phyloP scores from a whole-genome alignment of 208 protist species.

The Crithidia acanthocephali region DNA sequence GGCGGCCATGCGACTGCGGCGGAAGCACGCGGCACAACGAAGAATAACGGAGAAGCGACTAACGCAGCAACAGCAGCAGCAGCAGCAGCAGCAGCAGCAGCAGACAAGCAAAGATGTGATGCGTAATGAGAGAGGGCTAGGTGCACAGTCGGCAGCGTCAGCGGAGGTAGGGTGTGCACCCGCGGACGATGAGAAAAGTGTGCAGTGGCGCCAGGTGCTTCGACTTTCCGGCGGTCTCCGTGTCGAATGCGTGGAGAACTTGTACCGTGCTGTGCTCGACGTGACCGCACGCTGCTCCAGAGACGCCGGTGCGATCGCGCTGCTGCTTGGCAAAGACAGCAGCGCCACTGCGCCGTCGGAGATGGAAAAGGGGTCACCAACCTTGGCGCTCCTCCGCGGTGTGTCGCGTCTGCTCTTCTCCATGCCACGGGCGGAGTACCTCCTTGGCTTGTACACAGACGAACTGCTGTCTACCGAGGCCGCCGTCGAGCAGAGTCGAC shows the following conservation, averaged over 20 bases:
- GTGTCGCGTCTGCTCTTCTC: constrained; percentile 43
- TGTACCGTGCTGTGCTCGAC: constrained; percentile 30
- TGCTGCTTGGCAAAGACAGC: too few species aligned
- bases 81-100: too few species aligned
- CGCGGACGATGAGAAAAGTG: not conserved
- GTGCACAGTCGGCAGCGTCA: not conserved
- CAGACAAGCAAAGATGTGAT: too few species aligned
- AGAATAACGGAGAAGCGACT: not conserved
- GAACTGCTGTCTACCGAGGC: not conserved
- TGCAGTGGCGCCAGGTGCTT: constrained; percentile 19
- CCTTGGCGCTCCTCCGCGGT: constrained; percentile 18
- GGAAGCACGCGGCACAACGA: not conserved
- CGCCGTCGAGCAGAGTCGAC: constrained; percentile 18
- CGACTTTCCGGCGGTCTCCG: constrained; percentile 25
- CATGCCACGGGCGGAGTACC: constrained; percentile 57
- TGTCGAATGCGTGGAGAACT: constrained; percentile 12
- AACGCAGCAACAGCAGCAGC: not conserved
- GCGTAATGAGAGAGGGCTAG: too few species aligned
- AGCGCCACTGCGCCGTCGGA: not conserved
- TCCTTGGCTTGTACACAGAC: constrained; percentile 33
- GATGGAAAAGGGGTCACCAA: not conserved
- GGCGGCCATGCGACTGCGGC: not conserved
- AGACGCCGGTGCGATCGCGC: not conserved
- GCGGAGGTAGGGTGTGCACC: not conserved
- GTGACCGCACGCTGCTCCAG: not conserved